A percentile compares a stretch with the other conserved stretches of the same genome.
These are phyloP conservation scores for Aspergillus tanneri DNA, from an alignment of 2,329 filamentous ascomycete species.

Conservation along the genomic window DNA sequence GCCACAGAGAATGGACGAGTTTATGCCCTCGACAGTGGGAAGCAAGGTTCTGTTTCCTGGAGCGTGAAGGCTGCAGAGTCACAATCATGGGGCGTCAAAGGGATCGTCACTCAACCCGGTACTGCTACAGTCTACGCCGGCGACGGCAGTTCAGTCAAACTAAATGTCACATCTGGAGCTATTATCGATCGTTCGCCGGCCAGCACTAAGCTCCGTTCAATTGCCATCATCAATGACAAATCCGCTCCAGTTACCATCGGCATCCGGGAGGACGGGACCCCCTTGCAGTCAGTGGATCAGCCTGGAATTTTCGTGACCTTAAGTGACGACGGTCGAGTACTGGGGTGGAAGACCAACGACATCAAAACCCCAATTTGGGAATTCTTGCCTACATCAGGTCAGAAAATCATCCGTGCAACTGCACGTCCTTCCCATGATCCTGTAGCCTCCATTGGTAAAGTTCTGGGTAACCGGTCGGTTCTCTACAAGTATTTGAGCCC, in stretches of 20 bases:
- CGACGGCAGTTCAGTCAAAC: constrained; percentile 61
- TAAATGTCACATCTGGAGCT: constrained; percentile 47
- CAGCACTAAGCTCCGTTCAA: constrained; percentile 30
- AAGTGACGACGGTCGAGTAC: constrained; percentile 41
- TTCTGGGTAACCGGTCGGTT: constrained; percentile 87
- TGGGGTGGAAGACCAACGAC: constrained; percentile 44
- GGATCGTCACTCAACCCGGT: constrained; percentile 63
- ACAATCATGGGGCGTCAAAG: constrained; percentile 65
- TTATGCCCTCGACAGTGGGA: constrained; percentile 75
- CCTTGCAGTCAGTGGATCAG: constrained; percentile 31
- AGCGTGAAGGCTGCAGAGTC: constrained; percentile 63
- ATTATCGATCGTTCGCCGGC: constrained; percentile 35
- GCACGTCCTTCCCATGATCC: constrained; percentile 74
- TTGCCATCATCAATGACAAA: constrained; percentile 32
- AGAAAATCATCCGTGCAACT: constrained; percentile 68
- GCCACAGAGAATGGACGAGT: constrained; percentile 77
- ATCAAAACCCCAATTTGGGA: constrained; percentile 62
- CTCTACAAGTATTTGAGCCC: constrained; percentile 96
- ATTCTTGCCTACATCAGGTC: constrained; percentile 64
- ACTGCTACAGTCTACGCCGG: constrained; percentile 59
- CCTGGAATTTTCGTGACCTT: constrained; percentile 43
- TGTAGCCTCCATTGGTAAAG: constrained; percentile 90
- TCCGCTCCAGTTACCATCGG: constrained; percentile 28
- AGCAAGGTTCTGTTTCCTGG: constrained; percentile 74
- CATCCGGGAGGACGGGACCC: constrained; percentile 38